phyloP scores from a whole-genome alignment of 208 protist species.

The Leishmania aethiopica region DNA sequence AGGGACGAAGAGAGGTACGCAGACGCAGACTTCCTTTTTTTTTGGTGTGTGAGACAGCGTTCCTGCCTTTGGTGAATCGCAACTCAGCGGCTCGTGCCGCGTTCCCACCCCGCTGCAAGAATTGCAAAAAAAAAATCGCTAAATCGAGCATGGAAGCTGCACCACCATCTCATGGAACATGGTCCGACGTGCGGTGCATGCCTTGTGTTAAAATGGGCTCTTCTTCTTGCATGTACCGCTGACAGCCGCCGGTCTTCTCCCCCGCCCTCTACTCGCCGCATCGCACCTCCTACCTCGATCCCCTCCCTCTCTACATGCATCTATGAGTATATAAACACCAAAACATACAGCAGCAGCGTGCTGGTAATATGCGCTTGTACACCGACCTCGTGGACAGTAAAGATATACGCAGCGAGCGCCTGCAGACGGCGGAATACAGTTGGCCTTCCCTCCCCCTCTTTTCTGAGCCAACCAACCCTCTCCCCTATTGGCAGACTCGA shows the following conservation, averaged over 20 bases:
- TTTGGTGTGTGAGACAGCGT: not conserved
- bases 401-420: not conserved
- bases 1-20: not conserved
- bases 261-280: not conserved
- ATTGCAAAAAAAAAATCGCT: not conserved
- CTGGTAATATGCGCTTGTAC: not conserved
- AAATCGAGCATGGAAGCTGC: not conserved
- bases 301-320: not conserved
- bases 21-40: not conserved
- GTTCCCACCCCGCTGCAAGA: not conserved
- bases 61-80: not conserved
- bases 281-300: not conserved
- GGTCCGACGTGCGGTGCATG: not conserved
- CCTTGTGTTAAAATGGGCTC: not conserved
- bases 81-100: not conserved
- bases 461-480: not conserved
- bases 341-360: constrained; percentile 1
- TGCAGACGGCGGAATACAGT: not conserved
- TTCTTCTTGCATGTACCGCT: not conserved
- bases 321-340: not conserved
- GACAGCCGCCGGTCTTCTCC: not conserved
- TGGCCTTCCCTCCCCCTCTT: not conserved
- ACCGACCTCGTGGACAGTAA: not conserved
- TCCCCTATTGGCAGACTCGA: not conserved
- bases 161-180: not conserved